phyloP scores from a whole-genome alignment of 2,329 filamentous ascomycete species.

The Macrophomina tecta region DNA sequence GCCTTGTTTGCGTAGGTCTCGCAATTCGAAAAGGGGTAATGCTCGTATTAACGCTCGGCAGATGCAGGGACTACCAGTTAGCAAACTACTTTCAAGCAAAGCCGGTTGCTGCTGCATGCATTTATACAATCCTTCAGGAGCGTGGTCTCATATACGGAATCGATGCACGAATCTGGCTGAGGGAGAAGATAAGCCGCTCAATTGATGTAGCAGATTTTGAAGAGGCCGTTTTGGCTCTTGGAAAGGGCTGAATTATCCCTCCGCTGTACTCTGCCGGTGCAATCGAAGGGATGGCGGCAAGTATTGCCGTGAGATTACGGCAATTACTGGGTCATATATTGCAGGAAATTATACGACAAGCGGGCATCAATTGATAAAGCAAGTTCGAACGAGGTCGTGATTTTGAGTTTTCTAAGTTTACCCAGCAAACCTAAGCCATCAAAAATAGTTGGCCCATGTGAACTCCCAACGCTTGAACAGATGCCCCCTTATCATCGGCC shows the following conservation, averaged over 20 bases:
- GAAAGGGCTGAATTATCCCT: not conserved
- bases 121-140: conserved; percentile 27
- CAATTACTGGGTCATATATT: too few relatives aligned
- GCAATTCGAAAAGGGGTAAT: too few relatives aligned
- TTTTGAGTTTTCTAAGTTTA: conserved; percentile 18
- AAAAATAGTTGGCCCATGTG: not conserved
- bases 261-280: too few relatives aligned
- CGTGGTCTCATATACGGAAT: conserved; percentile 12
- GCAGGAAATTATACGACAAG: not conserved
- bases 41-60: not conserved
- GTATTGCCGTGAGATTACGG: too few relatives aligned
- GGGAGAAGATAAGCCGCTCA: conserved; percentile 27
- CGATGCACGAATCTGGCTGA: conserved; percentile 25
- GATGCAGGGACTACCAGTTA: conserved; percentile 38
- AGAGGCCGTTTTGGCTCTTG: conserved; percentile 19
- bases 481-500: not conserved
- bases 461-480: conserved; percentile 23
- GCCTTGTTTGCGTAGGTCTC: conserved; percentile 34
- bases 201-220: conserved; percentile 30
- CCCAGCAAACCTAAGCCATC: conserved; percentile 4
- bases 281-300: too few relatives aligned
- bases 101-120: conserved; percentile 39
- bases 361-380: not conserved
- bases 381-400: not conserved
- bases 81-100: conserved; percentile 40